A percentile compares a stretch with the other conserved stretches of the same genome.
These are phyloP conservation scores for Collariella sp. DNA, from an alignment of 495 filamentous ascomycete species.

Conservation along the genomic window DNA sequence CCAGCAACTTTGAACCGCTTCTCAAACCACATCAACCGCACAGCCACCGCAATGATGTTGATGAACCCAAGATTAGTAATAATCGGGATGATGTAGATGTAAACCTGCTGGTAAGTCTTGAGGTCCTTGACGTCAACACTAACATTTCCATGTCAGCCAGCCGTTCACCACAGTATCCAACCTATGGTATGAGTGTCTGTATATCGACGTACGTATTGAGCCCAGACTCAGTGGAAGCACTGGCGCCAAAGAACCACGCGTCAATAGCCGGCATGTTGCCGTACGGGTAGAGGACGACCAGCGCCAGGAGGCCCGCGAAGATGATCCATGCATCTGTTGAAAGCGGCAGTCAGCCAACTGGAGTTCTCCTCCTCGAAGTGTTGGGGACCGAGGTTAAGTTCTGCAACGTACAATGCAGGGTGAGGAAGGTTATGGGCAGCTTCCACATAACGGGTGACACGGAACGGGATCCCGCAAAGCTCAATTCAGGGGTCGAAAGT, in stretches of 20 bases:
- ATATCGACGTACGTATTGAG: conserved; percentile 35
- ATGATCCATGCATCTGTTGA: conserved; percentile 34
- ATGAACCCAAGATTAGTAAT: conserved; percentile 71
- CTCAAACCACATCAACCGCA: conserved; percentile 79
- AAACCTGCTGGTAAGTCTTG: conserved; percentile 56
- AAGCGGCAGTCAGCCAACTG: background rate
- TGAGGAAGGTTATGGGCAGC: background rate
- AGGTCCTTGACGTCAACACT: conserved; percentile 55
- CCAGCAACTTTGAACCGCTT: conserved; percentile 66
- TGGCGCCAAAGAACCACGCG: conserved; percentile 40
- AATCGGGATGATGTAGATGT: conserved; percentile 52
- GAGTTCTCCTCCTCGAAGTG: background rate
- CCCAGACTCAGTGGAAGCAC: conserved; percentile 35
- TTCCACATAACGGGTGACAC: background rate
- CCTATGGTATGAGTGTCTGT: too few relatives aligned
- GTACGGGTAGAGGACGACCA: conserved; percentile 34
- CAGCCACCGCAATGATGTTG: conserved; percentile 62
- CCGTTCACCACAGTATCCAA: too few relatives aligned
- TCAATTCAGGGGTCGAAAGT: too few relatives aligned
- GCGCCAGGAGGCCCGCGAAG: conserved; percentile 25
- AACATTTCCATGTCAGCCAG: too few relatives aligned
- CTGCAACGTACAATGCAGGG: conserved; percentile 1
- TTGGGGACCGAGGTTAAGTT: background rate
- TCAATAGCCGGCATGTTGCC: conserved; percentile 36
- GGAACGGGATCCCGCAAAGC: too few relatives aligned